Percentiles rank a stretch among this genome's conserved stretches.
phyloP scores from a whole-genome alignment of 1,284 basidiomycete genomes.

The Rhodotorula sp. region DNA sequence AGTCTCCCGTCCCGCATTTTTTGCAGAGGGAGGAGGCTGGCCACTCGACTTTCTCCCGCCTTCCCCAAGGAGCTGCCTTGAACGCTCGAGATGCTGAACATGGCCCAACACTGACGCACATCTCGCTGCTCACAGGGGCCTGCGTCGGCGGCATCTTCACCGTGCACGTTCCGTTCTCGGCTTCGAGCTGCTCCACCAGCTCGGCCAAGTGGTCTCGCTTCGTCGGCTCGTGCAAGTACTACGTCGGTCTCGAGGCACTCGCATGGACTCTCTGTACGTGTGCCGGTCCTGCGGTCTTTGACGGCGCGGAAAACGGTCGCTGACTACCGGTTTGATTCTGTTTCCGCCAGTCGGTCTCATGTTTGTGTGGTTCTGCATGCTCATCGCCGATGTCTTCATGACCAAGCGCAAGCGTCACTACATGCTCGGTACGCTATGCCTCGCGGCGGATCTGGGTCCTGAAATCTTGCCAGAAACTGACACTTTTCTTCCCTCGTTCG shows the following conservation, averaged over 20 bases:
- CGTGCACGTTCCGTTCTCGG: constrained; percentile 17
- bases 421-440: constrained; percentile 10
- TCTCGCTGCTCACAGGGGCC: not conserved
- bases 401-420: constrained; percentile 20
- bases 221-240: constrained; percentile 7
- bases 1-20: not conserved
- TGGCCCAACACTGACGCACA: not conserved
- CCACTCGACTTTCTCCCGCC: not conserved
- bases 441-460: no score
- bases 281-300: no score
- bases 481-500: no score
- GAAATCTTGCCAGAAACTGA: not conserved
- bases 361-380: not conserved
- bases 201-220: constrained; percentile 9
- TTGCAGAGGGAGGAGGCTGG: not conserved
- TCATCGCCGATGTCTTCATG: constrained; percentile 7
- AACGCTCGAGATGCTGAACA: no score
- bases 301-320: not conserved
- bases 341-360: constrained; percentile 6
- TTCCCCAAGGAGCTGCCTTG: not conserved
- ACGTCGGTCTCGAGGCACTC: constrained; percentile 12
- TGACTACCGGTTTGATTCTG: not conserved
- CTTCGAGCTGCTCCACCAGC: not conserved
- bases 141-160: constrained; percentile 9
- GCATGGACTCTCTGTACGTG: constrained; percentile 10